Percentiles rank a stretch among this genome's conserved stretches.
Conservation (phyloP, 225 moss, liverwort and hornwort genomes). For the Marchantia polymorpha region DNA sequence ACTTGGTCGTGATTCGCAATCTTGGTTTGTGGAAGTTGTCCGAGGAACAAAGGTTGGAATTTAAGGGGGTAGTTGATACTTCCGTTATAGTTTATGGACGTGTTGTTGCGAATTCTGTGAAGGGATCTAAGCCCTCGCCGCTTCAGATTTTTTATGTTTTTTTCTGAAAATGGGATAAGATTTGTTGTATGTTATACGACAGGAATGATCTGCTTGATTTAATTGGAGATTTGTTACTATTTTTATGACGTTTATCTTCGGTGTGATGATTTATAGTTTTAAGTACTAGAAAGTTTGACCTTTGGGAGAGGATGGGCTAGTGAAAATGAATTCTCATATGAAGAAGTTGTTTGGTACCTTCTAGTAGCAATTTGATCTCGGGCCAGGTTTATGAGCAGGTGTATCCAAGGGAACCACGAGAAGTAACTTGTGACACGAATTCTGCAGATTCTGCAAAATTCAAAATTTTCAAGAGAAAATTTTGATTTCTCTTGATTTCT, state of each 20-base stretch:
- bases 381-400: conserved; percentile 53
- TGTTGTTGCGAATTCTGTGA: neutral
- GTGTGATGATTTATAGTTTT: neutral
- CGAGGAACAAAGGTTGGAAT: no score
- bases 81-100: no score
- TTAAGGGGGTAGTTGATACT: no score
- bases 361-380: conserved; percentile 57
- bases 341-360: conserved; percentile 53
- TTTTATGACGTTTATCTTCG: neutral
- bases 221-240: neutral
- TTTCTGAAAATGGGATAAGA: neutral
- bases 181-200: neutral
- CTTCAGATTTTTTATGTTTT: neutral
- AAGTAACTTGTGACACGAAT: no score
- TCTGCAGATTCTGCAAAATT: no score
- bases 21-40: no score
- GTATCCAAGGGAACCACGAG: no score
- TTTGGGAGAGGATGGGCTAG: neutral
- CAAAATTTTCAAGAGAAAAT: no score
- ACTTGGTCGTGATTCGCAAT: no score
- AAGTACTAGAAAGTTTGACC: neutral
- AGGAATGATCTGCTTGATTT: neutral
- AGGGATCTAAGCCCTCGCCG: neutral
- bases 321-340: conserved; percentile 47
- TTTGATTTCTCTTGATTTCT: no score